These are phyloP conservation scores for Eucalyptus curtisii DNA, from an alignment of 345 rosid genomes.

Conservation along the genomic window DNA sequence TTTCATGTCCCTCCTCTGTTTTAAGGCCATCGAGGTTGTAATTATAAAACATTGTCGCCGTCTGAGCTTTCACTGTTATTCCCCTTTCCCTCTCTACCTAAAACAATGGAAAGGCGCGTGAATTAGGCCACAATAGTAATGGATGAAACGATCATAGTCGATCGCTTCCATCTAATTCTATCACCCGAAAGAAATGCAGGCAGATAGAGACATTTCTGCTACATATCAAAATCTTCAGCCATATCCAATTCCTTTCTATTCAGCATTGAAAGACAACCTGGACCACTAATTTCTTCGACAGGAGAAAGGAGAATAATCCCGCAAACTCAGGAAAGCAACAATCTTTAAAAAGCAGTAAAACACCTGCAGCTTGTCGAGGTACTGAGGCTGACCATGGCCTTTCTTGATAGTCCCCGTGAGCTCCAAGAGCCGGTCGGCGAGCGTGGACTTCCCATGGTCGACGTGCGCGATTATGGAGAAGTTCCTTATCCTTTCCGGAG, in stretches of 20 bases:
- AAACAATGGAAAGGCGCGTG: neutral
- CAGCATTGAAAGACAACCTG: neutral
- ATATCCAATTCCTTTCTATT: neutral
- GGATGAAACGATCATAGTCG: neutral
- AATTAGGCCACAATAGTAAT: neutral
- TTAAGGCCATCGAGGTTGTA: slow-evolving; percentile 7
- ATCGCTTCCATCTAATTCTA: neutral
- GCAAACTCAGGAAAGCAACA: neutral
- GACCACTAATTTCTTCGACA: neutral
- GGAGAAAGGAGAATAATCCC: neutral
- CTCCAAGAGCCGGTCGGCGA: slow-evolving; percentile 96
- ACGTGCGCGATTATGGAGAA: slow-evolving; percentile 95
- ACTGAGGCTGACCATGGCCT: slow-evolving; percentile 97
- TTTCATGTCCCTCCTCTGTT: slow-evolving; percentile 7
- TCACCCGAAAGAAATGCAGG: neutral
- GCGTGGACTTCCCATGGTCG: slow-evolving; percentile 93
- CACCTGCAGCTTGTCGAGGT: slow-evolving; percentile 93
- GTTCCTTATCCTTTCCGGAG: slow-evolving; percentile 75
- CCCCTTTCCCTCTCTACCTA: slow-evolving; percentile 99
- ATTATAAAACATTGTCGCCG: slow-evolving; percentile 86
- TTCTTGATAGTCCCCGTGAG: slow-evolving; percentile 88
- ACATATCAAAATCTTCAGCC: neutral
- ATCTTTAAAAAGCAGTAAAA: neutral
- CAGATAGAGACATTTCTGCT: neutral
- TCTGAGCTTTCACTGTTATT: slow-evolving; percentile 95